phyloP scores from a whole-genome alignment of 441 rosid species.

The Pelargonium fulgidum region DNA sequence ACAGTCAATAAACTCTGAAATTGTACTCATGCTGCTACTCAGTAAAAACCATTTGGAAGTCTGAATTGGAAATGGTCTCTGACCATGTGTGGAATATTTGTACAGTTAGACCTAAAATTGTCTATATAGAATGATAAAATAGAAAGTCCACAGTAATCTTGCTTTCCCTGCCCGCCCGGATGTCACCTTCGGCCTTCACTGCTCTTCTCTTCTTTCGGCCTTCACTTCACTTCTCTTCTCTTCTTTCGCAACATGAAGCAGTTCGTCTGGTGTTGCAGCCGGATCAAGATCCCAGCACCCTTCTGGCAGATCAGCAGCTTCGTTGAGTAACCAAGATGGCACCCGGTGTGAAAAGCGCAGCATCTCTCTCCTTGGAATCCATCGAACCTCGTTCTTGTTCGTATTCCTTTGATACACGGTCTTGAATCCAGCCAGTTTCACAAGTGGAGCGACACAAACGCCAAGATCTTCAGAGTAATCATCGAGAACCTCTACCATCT shows the following conservation, averaged over 20 bases:
- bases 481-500: conserved; percentile 94
- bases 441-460: conserved; percentile 61
- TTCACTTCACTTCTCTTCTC: conserved; percentile 28
- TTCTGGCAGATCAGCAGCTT: conserved; percentile 45
- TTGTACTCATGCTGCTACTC: conserved; percentile 15
- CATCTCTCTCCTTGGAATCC: conserved; percentile 93
- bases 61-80: conserved; percentile 35
- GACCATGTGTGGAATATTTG: conserved; percentile 51
- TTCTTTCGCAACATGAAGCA: conserved; percentile 52
- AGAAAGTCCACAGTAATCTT: conserved; percentile 32
- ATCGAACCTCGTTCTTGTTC: conserved; percentile 48
- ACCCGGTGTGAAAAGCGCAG: conserved; percentile 80
- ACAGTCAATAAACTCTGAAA: conserved; percentile 6
- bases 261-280: conserved; percentile 92
- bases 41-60: conserved; percentile 33
- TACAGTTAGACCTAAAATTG: conserved; percentile 55
- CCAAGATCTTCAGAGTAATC: conserved; percentile 88
- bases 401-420: conserved; percentile 70
- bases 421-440: conserved; percentile 71
- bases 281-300: conserved; percentile 96
- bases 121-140: conserved; percentile 47
- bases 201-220: conserved; percentile 31
- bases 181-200: background rate
- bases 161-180: conserved; percentile 18
- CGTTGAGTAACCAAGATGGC: conserved; percentile 79